Conservation (phyloP, 2,329 filamentous ascomycete genomes). For the Alternaria gaisen region DNA sequence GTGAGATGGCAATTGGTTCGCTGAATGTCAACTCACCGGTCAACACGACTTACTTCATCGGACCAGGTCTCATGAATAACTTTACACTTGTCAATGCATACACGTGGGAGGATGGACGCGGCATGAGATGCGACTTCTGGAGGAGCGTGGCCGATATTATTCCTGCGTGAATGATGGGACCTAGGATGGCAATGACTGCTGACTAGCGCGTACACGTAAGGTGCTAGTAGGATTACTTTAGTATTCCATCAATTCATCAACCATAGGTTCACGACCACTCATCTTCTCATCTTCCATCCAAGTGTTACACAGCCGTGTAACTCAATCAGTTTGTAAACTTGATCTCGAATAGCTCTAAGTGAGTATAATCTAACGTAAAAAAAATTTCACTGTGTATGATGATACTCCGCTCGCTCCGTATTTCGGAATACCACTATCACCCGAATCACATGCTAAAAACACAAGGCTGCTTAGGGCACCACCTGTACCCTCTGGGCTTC, state of each 20-base stretch:
- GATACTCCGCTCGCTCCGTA: neutral
- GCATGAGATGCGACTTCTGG: slow-evolving; percentile 22
- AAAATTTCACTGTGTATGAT: neutral
- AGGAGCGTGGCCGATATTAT: slow-evolving; percentile 13
- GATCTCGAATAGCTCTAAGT: neutral
- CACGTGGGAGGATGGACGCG: slow-evolving; percentile 24
- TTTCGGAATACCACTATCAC: neutral
- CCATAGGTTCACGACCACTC: neutral
- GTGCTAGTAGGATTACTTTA: neutral
- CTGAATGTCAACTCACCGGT: neutral
- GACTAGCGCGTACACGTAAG: neutral
- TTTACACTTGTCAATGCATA: slow-evolving; percentile 20
- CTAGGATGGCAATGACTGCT: neutral
- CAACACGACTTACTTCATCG: slow-evolving; percentile 16
- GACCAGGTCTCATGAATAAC: slow-evolving; percentile 16
- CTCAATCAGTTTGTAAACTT: neutral
- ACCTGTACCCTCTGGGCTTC: neutral
- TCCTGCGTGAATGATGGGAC: neutral
- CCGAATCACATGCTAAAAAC: neutral
- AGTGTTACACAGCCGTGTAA: neutral
- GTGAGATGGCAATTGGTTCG: neutral
- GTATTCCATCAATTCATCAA: neutral
- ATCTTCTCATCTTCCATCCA: neutral
- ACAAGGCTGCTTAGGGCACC: neutral
- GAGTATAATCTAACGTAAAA: neutral